Evolutionary conservation across 2,329 filamentous ascomycete species (phyloP), one percentile per base, ranked within the genome.

Genomic region (Fonsecaea erecta): DNA sequence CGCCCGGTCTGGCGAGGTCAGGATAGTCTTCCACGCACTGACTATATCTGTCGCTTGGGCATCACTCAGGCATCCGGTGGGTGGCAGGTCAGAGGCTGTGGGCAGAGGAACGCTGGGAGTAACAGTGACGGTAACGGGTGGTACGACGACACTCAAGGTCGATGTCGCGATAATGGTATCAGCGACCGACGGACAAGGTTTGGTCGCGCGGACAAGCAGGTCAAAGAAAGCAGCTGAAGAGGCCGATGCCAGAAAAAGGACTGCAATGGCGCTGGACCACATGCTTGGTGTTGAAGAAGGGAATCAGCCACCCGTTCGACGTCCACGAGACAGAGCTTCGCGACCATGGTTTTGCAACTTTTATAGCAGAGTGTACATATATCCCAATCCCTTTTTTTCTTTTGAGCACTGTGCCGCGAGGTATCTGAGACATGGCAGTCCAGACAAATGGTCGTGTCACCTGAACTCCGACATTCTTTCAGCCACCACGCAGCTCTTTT

Each of bases 21-120:
- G 58, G 53, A 69, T 57, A 14, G 62, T 53, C 53, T 65, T 67
- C 61, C 63, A 69, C 16, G 56, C 12, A 16, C 43, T 37, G 55
- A 67, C 64, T 40, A 69, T 65, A 16, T 9, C 40, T 30, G 43
- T 56, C 12, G 63, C 63, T 52, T 65, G 52, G 7, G 30, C 32
- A 28, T 57, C 52, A 58, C 51, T 65, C 52, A 65, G 52, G 43
- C 63, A 65, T 26, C 24, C 60, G 1, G 35, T 51, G n/a, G 52
- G 35, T 2, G 26, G n/a, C 11, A 43, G 5, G 26, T 14, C 21
- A 35, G 16, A 16, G 16, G 55, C 12, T 26, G 35, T 21, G 40
- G 24, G 9, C 8, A 32, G 16, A 34, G 55, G 26, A 58, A 58
- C 37, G 26, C 28, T 37, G 14, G 40, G 57, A 24, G 57, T 26